A percentile compares a stretch with the other conserved stretches of the same genome.
Evolutionary conservation across 176 grass and related monocot genomes (phyloP).

Genomic region (Puccinellia tenuiflora): DNA sequence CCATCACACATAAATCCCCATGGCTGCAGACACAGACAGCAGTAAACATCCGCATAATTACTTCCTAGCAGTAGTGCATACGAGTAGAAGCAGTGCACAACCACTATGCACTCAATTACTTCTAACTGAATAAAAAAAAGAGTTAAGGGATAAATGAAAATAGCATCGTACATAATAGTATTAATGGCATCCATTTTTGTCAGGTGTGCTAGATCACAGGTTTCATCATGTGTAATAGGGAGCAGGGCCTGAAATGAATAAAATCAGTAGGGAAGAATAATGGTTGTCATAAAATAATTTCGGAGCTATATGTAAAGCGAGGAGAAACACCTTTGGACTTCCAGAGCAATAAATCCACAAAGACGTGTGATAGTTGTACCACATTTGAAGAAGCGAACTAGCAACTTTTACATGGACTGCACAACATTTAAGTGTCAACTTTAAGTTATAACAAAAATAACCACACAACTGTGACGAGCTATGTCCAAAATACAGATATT

Average conservation of each 20-base stretch:
- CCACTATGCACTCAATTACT: background rate
- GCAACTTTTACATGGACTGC: slow-evolving; percentile 58
- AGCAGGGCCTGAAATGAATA: slow-evolving; percentile 30
- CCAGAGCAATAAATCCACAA: slow-evolving; percentile 71
- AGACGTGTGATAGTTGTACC: slow-evolving; percentile 79
- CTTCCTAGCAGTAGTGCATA: background rate
- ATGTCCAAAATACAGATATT: background rate
- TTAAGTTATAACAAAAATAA: background rate
- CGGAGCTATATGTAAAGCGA: slow-evolving; percentile 3
- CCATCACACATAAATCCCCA: slow-evolving; percentile 41
- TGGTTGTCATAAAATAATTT: background rate
- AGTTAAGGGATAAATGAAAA: background rate
- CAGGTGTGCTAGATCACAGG: slow-evolving; percentile 54
- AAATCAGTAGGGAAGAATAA: slow-evolving; percentile 24
- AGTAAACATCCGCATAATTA: slow-evolving; percentile 10
- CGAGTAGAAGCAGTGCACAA: background rate
- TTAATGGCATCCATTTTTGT: slow-evolving; percentile 59
- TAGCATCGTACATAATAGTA: slow-evolving; percentile 64
- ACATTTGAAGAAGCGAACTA: slow-evolving; percentile 68
- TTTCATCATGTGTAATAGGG: slow-evolving; percentile 36
- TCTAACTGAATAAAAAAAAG: background rate
- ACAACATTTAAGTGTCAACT: background rate
- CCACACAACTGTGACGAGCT: background rate
- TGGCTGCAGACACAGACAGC: slow-evolving; percentile 43
- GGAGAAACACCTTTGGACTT: slow-evolving; percentile 53